These are phyloP conservation scores for Diutina scorzettiae DNA, from an alignment of 1,139 yeast genomes.

Conservation along the genomic window DNA sequence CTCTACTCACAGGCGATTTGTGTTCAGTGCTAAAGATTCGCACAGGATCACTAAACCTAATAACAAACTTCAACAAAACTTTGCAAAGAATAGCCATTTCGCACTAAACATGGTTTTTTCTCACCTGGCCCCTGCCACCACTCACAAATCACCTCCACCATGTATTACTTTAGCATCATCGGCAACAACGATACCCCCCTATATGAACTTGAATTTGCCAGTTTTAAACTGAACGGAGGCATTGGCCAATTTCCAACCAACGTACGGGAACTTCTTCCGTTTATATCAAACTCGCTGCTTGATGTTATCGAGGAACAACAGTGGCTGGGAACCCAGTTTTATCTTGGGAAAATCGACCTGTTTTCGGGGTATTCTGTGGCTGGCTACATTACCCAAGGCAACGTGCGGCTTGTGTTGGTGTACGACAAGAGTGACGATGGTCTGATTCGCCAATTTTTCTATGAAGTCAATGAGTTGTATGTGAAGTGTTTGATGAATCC, in stretches of 20 bases:
- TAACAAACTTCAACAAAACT: no score
- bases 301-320: slow-evolving; percentile 85
- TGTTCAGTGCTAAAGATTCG: no score
- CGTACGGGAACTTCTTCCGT: slow-evolving; percentile 73
- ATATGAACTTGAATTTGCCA: slow-evolving; percentile 79
- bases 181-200: slow-evolving; percentile 83
- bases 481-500: slow-evolving; percentile 82
- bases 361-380: slow-evolving; percentile 74
- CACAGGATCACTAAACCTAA: no score
- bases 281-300: slow-evolving; percentile 75
- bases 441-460: slow-evolving; percentile 69
- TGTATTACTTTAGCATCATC: slow-evolving; percentile 71
- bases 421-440: slow-evolving; percentile 66
- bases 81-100: no score
- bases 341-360: slow-evolving; percentile 71
- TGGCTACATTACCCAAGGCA: slow-evolving; percentile 83
- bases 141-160: neutral
- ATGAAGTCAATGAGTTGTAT: slow-evolving; percentile 77
- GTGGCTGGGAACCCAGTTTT: slow-evolving; percentile 57
- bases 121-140: no score
- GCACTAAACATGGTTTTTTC: no score
- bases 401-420: slow-evolving; percentile 67
- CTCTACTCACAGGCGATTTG: no score
- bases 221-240: slow-evolving; percentile 40
- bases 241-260: slow-evolving; percentile 54